phyloP scores from a whole-genome alignment of 345 rosid genomes.

The Citrus mangshanensis region DNA sequence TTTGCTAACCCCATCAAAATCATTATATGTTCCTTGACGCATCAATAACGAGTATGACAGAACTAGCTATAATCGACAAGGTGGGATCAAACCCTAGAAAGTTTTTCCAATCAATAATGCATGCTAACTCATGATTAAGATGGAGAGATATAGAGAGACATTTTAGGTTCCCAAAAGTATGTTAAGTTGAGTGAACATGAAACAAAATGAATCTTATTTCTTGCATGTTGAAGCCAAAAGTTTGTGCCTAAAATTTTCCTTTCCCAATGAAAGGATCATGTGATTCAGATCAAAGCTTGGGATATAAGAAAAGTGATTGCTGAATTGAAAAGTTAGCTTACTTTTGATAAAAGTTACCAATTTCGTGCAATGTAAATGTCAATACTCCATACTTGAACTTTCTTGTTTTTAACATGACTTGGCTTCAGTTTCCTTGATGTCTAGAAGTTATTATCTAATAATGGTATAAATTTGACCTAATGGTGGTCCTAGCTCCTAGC shows the following conservation, averaged over 20 bases:
- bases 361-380: neutral
- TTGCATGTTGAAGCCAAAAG: neutral
- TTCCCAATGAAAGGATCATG: neutral
- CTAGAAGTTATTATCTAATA: neutral
- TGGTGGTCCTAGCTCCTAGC: slow-evolving; percentile 1
- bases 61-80: neutral
- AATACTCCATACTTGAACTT: neutral
- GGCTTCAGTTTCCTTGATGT: neutral
- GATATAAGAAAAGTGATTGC: neutral
- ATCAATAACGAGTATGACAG: neutral
- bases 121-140: neutral
- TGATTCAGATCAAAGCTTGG: neutral
- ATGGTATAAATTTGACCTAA: neutral
- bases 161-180: neutral
- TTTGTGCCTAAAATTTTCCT: neutral
- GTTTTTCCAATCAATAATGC: slow-evolving; percentile 17
- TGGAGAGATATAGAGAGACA: neutral
- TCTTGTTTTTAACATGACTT: neutral
- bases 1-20: slow-evolving; percentile 17
- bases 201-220: neutral
- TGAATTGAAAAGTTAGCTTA: neutral
- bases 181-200: slow-evolving; percentile 6
- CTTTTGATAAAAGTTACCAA: neutral
- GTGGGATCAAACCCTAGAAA: slow-evolving; percentile 7
- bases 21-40: neutral